Base-by-base conservation (phyloP, 345 rosid genomes). In the Gossypium ekmanianum region DNA sequence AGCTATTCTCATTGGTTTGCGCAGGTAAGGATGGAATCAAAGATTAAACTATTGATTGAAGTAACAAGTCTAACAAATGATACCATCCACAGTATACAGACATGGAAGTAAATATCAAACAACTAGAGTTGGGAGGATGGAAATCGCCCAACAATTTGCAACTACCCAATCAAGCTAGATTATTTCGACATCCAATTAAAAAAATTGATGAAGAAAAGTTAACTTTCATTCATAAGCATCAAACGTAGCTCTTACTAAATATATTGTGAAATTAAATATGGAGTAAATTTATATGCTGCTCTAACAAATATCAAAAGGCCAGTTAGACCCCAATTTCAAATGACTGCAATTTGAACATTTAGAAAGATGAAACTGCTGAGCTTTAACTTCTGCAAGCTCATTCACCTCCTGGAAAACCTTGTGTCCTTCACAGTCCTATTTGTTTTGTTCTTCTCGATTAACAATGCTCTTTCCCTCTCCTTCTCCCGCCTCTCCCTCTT, bases 401-500 rank as follows among this genome's bases (percentile, higher is more conserved):
- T 68, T 82, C 75, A 86, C 90, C 94, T 84, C 72, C 84, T 74
- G 44, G 86, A 88, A 75, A 84, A 87, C 10, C 85, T 82, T 73
- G 85, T 81, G 39, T 58, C 67, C 75, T 41, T 84, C 45, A 66
- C 14, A 43, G 58, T n/a, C 61, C 78, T 47, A 45, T 83, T 85
- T 80, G 72, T 84, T 51, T 73, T 83, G 73, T 83, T 88, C 80
- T 85, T 86, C 80, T 85, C 88, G 71, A 77, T 65, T 45, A 89
- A 56, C 82, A 90, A 81, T 8, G 86, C 85, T 12, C 83, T 80
- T 74, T 83, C 91, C 57, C 97, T 91, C 74, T 89, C 92, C 83
- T 89, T 94, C 86, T 92, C 98, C 66, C 39, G 39, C 76, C 62
- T 86, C 81, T 94, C 98, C 86, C 95, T 91, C 68, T 85, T 88